Conservation (phyloP, 352 stramenopile genomes). For the Aphanomyces euteiches region DNA sequence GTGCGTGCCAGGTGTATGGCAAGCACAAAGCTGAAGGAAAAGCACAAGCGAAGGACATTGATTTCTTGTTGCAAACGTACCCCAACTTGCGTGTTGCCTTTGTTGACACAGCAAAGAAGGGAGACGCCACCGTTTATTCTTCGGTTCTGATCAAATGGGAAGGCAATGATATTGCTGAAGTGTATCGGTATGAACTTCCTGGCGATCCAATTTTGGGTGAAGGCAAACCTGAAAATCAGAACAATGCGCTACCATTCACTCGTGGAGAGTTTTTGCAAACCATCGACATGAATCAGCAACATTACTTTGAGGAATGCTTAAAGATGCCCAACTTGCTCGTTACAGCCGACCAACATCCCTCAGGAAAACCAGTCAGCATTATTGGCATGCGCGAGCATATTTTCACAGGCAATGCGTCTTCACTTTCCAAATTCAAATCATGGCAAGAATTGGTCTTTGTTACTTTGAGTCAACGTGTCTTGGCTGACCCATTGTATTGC, state of each 20-base stretch:
- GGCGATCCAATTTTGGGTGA: conserved; percentile 41
- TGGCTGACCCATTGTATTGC: conserved; percentile 67
- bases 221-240: conserved; percentile 44
- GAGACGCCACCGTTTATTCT: conserved; percentile 44
- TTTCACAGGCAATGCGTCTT: conserved; percentile 75
- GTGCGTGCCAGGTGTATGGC: conserved; percentile 78
- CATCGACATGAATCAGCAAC: conserved; percentile 45
- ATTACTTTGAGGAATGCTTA: conserved; percentile 40
- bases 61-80: conserved; percentile 70
- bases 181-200: conserved; percentile 67
- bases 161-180: conserved; percentile 58
- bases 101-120: conserved; percentile 56
- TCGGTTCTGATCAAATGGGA: conserved; percentile 72
- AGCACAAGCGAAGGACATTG: conserved; percentile 63
- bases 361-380: conserved; percentile 68
- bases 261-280: conserved; percentile 39
- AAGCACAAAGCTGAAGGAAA: conserved; percentile 71
- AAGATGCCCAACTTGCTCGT: conserved; percentile 54
- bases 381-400: conserved; percentile 84
- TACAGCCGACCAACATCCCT: conserved; percentile 58
- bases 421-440: conserved; percentile 75
- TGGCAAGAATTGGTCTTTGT: conserved; percentile 79
- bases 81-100: conserved; percentile 78
- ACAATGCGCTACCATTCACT: conserved; percentile 40
- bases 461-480: conserved; percentile 69